Base-by-base conservation (phyloP, 2,329 filamentous ascomycete genomes). In the Fusarium sp. region DNA sequence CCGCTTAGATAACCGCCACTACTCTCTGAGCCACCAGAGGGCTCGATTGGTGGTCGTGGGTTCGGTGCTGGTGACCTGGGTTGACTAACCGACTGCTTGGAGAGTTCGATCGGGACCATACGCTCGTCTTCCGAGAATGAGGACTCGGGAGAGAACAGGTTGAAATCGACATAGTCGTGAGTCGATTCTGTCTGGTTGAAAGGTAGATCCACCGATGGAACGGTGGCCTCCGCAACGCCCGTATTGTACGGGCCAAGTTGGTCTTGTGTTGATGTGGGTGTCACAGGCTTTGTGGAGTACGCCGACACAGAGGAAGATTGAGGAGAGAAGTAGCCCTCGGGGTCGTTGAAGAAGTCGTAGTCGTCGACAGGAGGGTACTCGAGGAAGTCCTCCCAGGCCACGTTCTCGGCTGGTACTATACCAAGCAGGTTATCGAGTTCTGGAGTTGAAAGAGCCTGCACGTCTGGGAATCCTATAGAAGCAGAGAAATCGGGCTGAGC, bases 161-260 rank as follows among this genome's bases (percentile, higher is more conserved):
- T 87, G 81, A 90, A 90, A 81, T 89, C 88, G 73, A 84, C 80
- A 75, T 89, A 89, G 79, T 86, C 81, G 69, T 76, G 51, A 56
- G 70, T 66, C 62, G 65, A 63, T 66, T 74, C 75, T 31, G 60
- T 61, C 44, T 78, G 72, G 63, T 76, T 66, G 66, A 73, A 78
- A 46, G 77, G 77, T 51, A 79, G 67, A 24, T 71, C 64, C 29
- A 67, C 63, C 38, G 71, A 66, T 38, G 66, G 56, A 62, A 67
- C 44, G 12, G 33, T 16, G n/a, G 29, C 40, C 33, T 72, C 69
- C 53, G 66, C 59, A 59, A 57, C 40, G n/a, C 51, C 61, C 27
- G 55, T 42, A 33, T 55, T 62, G 58, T 64, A 64, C n/a, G 44
- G 46, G 24, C 64, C 59, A 16, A 59, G 44, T 14, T 70, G 55